Base-by-base conservation (phyloP, 441 rosid species). In the Aleurites moluccanus region DNA sequence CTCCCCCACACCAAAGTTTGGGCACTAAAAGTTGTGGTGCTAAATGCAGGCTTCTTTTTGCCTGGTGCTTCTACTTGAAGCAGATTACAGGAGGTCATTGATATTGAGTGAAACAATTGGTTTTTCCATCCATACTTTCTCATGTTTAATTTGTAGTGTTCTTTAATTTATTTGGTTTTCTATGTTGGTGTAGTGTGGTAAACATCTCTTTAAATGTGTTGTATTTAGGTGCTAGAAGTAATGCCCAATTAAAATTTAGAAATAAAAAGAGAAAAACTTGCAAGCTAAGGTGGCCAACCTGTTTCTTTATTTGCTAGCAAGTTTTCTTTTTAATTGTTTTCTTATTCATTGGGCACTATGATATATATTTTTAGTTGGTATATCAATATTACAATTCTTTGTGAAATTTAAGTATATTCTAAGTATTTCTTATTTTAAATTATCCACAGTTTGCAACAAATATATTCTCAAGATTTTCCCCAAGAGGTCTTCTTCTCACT, bases 101-200 rank as follows among this genome's bases (percentile, higher is more conserved):
- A 65, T 15, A 14, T 44, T 44, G 53, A 65, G 3, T 18, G 25
- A 42, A 35, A 38, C 25, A 52, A 14, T 23, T 25, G 25, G 40
- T 40, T 70, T 27, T 70, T 59, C 40, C 55, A 40, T 70, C 52
- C n/a, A 21, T 11, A 57, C 35, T 70, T 28, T 16, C 35, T 63
- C 15, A 64, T 40, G 74, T 14, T 2, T n/a, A 14, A 18, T 18
- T 45, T 59, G 63, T 38, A 20, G 30, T 52, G 11, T 69, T 50
- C 59, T 69, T 52, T 50, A 35, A 33, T 53, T 52, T 15, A 30
- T 30, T 25, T 69, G 62, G 40, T 30, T 69, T 69, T 47, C 27
- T 20, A 23, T 21, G 50, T 65, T 18, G n/a, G n/a, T 52, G 10
- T 28, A 33, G 25, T 20, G 66, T 7, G 21, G 27, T 21, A 42